Evolutionary conservation across 2,329 filamentous ascomycete genomes (phyloP).

Genomic region (Fusarium zealandicum): DNA sequence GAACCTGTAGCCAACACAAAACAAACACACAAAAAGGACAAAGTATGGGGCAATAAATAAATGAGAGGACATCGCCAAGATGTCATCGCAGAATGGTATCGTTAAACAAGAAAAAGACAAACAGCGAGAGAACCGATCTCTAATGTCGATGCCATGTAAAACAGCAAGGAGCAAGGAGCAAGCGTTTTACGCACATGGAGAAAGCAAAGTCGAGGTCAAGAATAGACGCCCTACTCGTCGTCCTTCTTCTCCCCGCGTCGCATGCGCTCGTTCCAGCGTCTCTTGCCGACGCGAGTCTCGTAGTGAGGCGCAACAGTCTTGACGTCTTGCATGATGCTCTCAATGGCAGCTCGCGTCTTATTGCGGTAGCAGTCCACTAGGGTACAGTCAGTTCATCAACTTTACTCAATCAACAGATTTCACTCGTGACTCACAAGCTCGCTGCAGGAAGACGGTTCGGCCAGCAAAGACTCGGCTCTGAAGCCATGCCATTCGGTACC

Average conservation of each 20-base stretch:
- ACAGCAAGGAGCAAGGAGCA: constrained; percentile 12
- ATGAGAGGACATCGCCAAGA: constrained; percentile 20
- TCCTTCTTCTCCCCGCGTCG: constrained; percentile 45
- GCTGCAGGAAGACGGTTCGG: constrained; percentile 85
- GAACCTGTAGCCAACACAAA: constrained; percentile 2
- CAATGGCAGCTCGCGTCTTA: constrained; percentile 85
- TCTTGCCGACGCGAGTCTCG: constrained; percentile 87
- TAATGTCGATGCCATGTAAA: constrained; percentile 24
- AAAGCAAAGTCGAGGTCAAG: background rate
- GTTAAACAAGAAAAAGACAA: constrained; percentile 34
- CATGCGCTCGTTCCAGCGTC: constrained; percentile 71
- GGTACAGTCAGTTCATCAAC: constrained; percentile 14
- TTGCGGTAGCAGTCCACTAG: constrained; percentile 92
- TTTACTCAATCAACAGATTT: background rate
- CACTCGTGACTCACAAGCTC: constrained; percentile 74
- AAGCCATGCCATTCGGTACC: constrained; percentile 95
- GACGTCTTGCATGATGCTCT: constrained; percentile 78
- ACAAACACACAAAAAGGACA: constrained; percentile 7
- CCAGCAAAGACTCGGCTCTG: constrained; percentile 92
- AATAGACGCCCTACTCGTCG: constrained; percentile 36
- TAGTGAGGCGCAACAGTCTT: constrained; percentile 80
- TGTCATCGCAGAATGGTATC: constrained; percentile 45
- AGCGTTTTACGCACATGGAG: background rate
- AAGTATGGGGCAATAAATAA: constrained; percentile 14
- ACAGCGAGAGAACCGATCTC: constrained; percentile 28